phyloP scores from a whole-genome alignment of 192 early-diverging fungal species.

The Mortierella claussenii region DNA sequence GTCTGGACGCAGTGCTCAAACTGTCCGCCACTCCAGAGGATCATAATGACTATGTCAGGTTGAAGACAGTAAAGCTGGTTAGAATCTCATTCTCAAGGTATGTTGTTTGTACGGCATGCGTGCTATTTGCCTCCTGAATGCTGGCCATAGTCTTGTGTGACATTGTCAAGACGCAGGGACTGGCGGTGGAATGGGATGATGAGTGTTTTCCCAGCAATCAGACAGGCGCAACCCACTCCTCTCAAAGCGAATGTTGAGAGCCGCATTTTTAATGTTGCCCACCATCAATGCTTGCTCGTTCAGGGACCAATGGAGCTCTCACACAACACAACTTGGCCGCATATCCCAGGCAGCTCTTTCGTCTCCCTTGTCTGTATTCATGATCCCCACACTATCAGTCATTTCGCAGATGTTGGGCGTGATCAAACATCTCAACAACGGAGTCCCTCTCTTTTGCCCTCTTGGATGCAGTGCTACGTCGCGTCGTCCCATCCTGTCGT shows the following conservation, averaged over 20 bases:
- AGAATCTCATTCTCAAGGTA: background rate
- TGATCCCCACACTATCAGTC: constrained; percentile 1
- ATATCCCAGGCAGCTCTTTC: too few species aligned
- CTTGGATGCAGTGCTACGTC: too few species aligned
- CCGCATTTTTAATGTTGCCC: background rate
- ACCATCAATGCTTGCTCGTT: constrained; percentile 1
- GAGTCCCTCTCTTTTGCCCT: too few species aligned
- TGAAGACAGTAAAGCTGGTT: background rate
- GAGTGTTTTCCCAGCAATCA: too few species aligned
- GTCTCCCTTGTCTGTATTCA: too few species aligned
- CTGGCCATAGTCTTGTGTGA: too few species aligned
- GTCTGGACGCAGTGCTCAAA: constrained; percentile 67
- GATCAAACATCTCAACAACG: background rate
- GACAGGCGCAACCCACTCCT: too few species aligned
- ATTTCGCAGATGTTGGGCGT: too few species aligned
- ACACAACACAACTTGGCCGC: background rate
- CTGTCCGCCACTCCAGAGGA: constrained; percentile 67
- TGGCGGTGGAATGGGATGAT: too few species aligned
- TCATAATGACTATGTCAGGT: constrained; percentile 56
- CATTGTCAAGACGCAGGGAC: background rate
- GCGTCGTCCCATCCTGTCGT: too few species aligned
- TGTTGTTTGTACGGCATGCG: background rate
- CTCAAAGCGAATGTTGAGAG: too few species aligned
- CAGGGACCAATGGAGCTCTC: constrained; percentile 34
- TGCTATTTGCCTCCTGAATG: too few species aligned